Percentiles rank a stretch among this genome's conserved stretches.
Evolutionary conservation across 495 filamentous ascomycete species (phyloP).

Genomic region (Neurospora africana): DNA sequence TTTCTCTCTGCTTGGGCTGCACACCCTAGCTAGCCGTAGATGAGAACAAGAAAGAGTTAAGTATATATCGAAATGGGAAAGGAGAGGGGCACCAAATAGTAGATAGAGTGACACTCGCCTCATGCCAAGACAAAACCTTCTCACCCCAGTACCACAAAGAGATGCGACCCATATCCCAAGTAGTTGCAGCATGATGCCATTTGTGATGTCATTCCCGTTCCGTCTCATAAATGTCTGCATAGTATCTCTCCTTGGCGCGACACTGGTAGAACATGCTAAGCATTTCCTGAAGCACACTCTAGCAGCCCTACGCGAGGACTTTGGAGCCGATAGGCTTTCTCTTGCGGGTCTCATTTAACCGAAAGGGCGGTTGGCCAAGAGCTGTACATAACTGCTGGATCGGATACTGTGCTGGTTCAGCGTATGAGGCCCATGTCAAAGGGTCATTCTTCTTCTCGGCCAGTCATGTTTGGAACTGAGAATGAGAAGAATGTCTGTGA

Average conservation of each 20-base stretch:
- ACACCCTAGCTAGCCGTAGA: background rate
- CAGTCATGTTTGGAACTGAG: background rate
- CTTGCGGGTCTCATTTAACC: background rate
- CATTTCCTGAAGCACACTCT: background rate
- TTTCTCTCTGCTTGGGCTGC: background rate
- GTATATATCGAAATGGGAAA: background rate
- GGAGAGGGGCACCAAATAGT: background rate
- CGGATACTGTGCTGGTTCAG: background rate
- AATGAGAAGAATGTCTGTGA: background rate
- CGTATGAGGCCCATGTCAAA: background rate
- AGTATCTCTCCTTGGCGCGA: background rate
- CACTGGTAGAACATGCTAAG: background rate
- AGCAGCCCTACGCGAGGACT: background rate
- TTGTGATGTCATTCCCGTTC: background rate
- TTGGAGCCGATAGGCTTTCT: background rate
- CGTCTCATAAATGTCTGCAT: background rate
- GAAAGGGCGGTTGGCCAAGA: background rate
- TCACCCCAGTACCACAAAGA: background rate
- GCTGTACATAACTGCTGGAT: background rate
- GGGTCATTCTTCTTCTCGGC: background rate
- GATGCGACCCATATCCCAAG: background rate
- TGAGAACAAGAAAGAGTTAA: background rate
- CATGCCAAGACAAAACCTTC: background rate
- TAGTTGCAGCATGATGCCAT: background rate
- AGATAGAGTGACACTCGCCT: background rate